phyloP scores from a whole-genome alignment of 2,329 filamentous ascomycete species.

The Cercospora sp. region DNA sequence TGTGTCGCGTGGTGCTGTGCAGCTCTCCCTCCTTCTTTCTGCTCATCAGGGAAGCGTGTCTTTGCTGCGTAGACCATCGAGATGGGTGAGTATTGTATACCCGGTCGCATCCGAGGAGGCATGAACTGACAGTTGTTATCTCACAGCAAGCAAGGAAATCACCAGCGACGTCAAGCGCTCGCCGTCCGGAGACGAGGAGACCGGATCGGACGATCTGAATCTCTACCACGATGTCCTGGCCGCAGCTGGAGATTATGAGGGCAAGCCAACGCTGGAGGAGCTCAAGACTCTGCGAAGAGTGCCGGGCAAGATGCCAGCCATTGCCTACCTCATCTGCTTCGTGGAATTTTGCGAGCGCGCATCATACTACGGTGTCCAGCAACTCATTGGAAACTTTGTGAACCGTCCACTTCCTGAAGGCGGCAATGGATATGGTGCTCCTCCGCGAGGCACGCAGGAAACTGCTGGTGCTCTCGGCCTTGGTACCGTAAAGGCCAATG shows the following conservation, averaged over 20 bases:
- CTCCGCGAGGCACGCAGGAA: constrained; percentile 43
- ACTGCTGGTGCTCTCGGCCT: constrained; percentile 59
- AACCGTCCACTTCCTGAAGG: constrained; percentile 31
- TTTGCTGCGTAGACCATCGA: neutral
- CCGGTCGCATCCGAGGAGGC: neutral
- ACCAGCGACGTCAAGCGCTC: constrained; percentile 3
- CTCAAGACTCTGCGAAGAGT: constrained; percentile 46
- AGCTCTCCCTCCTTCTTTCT: neutral
- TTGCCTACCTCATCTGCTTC: constrained; percentile 41
- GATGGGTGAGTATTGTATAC: constrained; percentile 1
- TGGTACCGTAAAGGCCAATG: constrained; percentile 67
- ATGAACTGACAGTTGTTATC: neutral
- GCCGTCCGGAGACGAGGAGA: constrained; percentile 17
- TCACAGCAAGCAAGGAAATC: constrained; percentile 9
- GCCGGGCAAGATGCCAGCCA: constrained; percentile 42
- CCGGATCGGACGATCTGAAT: constrained; percentile 8
- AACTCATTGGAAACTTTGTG: constrained; percentile 53
- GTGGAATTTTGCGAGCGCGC: constrained; percentile 53
- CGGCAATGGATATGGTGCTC: constrained; percentile 35
- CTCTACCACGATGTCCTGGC: constrained; percentile 20
- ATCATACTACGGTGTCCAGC: constrained; percentile 46
- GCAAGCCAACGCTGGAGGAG: constrained; percentile 46
- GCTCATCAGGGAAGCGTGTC: constrained; percentile 5
- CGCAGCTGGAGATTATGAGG: constrained; percentile 23
- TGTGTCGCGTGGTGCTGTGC: neutral